Base-by-base conservation (phyloP, 176 grass and related monocot genomes). In the Juncus inflexus region DNA sequence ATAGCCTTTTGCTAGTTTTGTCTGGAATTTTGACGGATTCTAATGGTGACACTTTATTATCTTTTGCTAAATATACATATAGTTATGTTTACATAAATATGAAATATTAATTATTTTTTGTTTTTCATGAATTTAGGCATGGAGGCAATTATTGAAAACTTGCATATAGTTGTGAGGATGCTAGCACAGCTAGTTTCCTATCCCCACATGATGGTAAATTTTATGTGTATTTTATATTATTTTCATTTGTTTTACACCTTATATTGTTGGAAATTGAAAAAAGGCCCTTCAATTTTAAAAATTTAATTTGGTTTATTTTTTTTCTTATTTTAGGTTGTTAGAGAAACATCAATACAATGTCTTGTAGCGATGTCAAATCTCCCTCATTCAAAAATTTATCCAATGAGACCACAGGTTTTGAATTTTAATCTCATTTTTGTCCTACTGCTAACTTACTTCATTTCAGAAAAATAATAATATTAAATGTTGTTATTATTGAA, bases 21-120 rank as follows among this genome's bases (percentile, higher is more conserved):
- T 96, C 91, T 77, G 91, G 91, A 80, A 83, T 96, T 49, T 61
- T 96, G 50, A 88, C 90, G 87, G 87, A 96, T 77, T 74, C 86
- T 65, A 88, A 82, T 61, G 91, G 91, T 96, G 73, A 83, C 73
- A 79, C 58, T 54, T 40, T 75, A 83, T 66, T 49, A 37, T 73
- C 19, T 28, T 28, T 28, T 28, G 1, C 19, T 28, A 28, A 28
- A 28, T 28, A 28, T 28, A 28, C 19, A 28, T 28, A 28, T 28
- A 28, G 19, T 28, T 28, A 28, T 28, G 19, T 28, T 28, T 28
- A 28, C 19, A 28, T 28, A 28, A 28, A 28, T 28, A 28, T 28
- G 19, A 28, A 28, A 28, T 28, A 28, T 28, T 28, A 28, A 28
- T 28, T 28, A 42, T 71, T 52, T 43, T 62, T 37, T 12, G 14